Conservation (phyloP, 2,329 filamentous ascomycete genomes). For the Trichoderma oligosporum region DNA sequence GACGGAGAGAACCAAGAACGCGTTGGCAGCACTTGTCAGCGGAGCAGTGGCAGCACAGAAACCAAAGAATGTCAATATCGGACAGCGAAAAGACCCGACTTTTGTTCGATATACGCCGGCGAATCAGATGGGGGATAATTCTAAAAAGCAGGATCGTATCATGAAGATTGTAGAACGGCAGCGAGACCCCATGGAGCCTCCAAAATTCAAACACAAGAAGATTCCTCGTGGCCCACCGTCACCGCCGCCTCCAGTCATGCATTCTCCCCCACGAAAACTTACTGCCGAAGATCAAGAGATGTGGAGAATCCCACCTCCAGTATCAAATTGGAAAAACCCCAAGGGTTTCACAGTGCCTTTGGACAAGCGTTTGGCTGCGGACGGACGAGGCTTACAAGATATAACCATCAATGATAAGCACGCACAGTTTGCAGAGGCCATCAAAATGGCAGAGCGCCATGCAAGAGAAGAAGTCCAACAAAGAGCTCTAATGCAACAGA, state of each 20-base stretch:
- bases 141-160: constrained; percentile 86
- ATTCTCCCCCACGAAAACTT: constrained; percentile 88
- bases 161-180: constrained; percentile 98
- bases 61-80: constrained; percentile 87
- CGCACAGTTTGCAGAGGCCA: constrained; percentile 87
- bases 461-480: constrained; percentile 94
- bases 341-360: constrained; percentile 96
- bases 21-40: constrained; percentile 74
- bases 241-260: constrained; percentile 90
- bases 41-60: constrained; percentile 89
- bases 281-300: constrained; percentile 96
- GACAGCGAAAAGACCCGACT: constrained; percentile 77
- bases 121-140: constrained; percentile 89
- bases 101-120: constrained; percentile 95
- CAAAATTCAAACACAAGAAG: constrained; percentile 99
- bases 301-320: constrained; percentile 82
- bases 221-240: constrained; percentile 89
- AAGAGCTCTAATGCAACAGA: constrained; percentile 89
- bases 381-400: constrained; percentile 87
- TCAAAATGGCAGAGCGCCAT: constrained; percentile 92
- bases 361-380: constrained; percentile 91
- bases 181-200: constrained; percentile 91
- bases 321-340: constrained; percentile 99
- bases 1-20: constrained; percentile 83
- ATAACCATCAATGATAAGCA: constrained; percentile 98